These are phyloP conservation scores for Teratosphaeria pseudoeucalypti DNA, from an alignment of 2,329 filamentous ascomycete genomes.

Conservation along the genomic window DNA sequence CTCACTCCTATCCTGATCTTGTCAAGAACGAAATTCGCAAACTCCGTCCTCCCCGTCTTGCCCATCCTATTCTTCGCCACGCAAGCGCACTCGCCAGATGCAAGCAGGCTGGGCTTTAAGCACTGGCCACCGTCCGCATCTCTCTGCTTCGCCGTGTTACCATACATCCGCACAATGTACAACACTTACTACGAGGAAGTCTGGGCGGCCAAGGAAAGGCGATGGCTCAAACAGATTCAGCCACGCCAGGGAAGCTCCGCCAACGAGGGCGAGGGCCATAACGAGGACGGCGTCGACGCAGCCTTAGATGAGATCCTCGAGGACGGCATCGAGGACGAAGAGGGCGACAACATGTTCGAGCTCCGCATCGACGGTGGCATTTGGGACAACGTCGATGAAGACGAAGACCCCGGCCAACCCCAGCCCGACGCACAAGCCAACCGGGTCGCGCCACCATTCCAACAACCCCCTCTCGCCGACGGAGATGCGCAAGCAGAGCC, in stretches of 20 bases:
- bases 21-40: conserved; percentile 54
- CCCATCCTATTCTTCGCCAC: conserved; percentile 52
- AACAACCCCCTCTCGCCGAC: conserved; percentile 19
- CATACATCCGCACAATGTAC: conserved; percentile 55
- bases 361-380: conserved; percentile 29
- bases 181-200: conserved; percentile 50
- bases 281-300: conserved; percentile 6
- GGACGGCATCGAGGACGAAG: conserved; percentile 15
- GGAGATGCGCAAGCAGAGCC: conserved; percentile 5
- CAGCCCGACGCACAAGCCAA: conserved; percentile 5
- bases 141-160: conserved; percentile 55
- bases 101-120: conserved; percentile 39
- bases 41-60: conserved; percentile 52
- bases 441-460: conserved; percentile 1
- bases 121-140: conserved; percentile 57
- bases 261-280: conserved; percentile 6
- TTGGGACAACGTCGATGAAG: conserved; percentile 29
- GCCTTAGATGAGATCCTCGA: conserved; percentile 6
- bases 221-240: conserved; percentile 54
- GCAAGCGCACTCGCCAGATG: conserved; percentile 34
- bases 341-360: conserved; percentile 20
- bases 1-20: conserved; percentile 59
- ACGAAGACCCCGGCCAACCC: conserved; percentile 11
- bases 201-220: conserved; percentile 47
- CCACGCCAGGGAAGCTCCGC: conserved; percentile 34